Evolutionary conservation across 140 eudicot genomes (phyloP).

Genomic region (Anethum foeniculum): DNA sequence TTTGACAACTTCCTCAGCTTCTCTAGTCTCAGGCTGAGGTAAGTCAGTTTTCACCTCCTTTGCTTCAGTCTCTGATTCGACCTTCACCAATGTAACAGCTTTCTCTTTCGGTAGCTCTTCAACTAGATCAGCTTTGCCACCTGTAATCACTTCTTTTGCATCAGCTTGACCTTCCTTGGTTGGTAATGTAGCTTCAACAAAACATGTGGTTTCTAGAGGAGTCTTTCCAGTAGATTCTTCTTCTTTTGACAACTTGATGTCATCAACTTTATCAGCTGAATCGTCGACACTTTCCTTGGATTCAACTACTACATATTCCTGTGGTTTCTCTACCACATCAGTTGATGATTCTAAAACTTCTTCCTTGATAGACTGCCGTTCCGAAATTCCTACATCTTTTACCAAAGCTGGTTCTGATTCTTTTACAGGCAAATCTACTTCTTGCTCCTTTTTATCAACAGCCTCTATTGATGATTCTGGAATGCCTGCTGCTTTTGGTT

Average conservation of each 20-base stretch:
- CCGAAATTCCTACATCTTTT: constrained; percentile 12
- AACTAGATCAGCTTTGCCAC: background rate
- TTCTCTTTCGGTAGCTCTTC: constrained; percentile 7
- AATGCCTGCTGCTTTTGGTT: background rate
- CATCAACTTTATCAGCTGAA: constrained; percentile 10
- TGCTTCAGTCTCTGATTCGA: constrained; percentile 14
- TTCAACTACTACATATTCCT: constrained; percentile 19
- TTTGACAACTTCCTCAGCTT: constrained; percentile 14
- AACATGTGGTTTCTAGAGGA: constrained; percentile 6
- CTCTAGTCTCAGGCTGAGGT: constrained; percentile 19
- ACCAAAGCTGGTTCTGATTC: constrained; percentile 13
- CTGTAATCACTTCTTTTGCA: constrained; percentile 6
- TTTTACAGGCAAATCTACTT: constrained; percentile 15
- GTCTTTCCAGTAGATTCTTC: constrained; percentile 8
- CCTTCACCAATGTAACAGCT: background rate
- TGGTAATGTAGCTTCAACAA: constrained; percentile 5
- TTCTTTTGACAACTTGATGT: constrained; percentile 6
- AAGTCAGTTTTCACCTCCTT: constrained; percentile 16
- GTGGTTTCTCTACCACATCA: constrained; percentile 16
- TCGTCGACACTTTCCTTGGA: constrained; percentile 9
- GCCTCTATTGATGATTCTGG: constrained; percentile 11
- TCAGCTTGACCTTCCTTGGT: constrained; percentile 8
- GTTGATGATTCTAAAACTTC: constrained; percentile 13
- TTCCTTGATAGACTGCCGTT: constrained; percentile 7
- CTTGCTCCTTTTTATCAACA: constrained; percentile 5